Conservation (phyloP, 1,284 basidiomycete genomes). For the Vanrija humicola region DNA sequence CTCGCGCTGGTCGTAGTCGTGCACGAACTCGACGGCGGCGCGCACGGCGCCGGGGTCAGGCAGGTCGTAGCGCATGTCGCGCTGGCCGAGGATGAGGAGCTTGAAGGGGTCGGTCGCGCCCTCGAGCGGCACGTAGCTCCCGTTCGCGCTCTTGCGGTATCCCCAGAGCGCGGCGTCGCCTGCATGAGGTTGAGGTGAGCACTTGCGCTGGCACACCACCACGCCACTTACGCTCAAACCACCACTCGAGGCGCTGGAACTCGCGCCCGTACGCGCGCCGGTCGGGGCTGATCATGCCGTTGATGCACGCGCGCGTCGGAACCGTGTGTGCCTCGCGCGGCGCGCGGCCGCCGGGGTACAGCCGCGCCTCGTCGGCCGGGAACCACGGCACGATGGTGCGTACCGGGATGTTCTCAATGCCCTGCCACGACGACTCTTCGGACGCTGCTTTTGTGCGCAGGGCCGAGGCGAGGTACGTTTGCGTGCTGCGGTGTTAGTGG, state of each 20-base stretch:
- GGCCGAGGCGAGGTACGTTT: not conserved
- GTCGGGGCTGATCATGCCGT: conserved; percentile 2
- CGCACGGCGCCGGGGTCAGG: not conserved
- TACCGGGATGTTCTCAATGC: not conserved
- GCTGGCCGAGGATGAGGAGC: not conserved
- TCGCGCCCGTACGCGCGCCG: not conserved
- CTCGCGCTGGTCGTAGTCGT: not conserved
- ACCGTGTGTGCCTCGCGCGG: not conserved
- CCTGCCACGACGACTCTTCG: not conserved
- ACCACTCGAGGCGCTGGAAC: not conserved
- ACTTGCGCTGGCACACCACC: too few relatives aligned
- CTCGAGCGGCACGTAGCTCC: not conserved
- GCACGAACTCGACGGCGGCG: not conserved
- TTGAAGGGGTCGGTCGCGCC: not conserved
- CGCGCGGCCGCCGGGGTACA: not conserved
- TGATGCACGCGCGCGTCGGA: not conserved
- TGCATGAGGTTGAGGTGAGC: not conserved
- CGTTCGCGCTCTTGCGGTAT: not conserved
- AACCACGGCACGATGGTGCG: conserved; percentile 3
- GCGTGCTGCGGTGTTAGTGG: not conserved
- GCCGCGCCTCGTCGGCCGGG: not conserved
- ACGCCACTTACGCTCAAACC: not conserved
- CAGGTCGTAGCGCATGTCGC: not conserved
- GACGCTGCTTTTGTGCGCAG: not conserved
- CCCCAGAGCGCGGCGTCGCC: not conserved